These are phyloP conservation scores for Hymenotorrendiella dingleyae DNA, from an alignment of 2,329 filamentous ascomycete species.

Conservation along the genomic window DNA sequence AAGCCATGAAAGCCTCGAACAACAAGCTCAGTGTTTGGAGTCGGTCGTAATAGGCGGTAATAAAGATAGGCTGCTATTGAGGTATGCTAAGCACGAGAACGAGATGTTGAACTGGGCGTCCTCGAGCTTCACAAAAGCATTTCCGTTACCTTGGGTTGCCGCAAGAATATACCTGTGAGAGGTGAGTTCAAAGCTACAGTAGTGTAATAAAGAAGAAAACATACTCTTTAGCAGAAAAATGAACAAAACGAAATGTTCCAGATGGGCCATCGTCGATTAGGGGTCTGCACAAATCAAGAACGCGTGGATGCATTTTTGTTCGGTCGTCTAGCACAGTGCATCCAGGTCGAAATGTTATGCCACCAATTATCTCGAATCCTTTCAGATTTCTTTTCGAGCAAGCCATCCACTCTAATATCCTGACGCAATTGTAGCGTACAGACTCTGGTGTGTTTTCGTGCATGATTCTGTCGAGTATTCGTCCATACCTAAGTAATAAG, in stretches of 20 bases:
- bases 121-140: background rate
- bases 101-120: background rate
- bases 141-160: background rate
- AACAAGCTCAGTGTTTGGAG: background rate
- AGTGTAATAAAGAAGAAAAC: no score
- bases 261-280: constrained; percentile 9
- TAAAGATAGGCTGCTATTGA: background rate
- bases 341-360: constrained; percentile 1
- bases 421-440: background rate
- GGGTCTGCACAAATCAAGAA: constrained; percentile 13
- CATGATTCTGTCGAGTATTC: constrained; percentile 8
- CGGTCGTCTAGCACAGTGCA: background rate
- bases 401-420: constrained; percentile 11
- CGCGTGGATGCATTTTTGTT: constrained; percentile 1
- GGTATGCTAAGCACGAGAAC: background rate
- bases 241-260: constrained; percentile 12
- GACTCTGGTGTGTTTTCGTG: no score
- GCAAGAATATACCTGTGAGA: background rate
- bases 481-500: constrained; percentile 3
- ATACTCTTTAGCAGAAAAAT: constrained; percentile 12
- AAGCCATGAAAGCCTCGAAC: background rate
- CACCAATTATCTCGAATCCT: constrained; percentile 9
- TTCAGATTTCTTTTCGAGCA: constrained; percentile 11
- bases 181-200: no score
- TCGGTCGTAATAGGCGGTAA: background rate